Evolutionary conservation across 1,139 yeast species (phyloP).

Genomic region (Yamadazyma mexicana): DNA sequence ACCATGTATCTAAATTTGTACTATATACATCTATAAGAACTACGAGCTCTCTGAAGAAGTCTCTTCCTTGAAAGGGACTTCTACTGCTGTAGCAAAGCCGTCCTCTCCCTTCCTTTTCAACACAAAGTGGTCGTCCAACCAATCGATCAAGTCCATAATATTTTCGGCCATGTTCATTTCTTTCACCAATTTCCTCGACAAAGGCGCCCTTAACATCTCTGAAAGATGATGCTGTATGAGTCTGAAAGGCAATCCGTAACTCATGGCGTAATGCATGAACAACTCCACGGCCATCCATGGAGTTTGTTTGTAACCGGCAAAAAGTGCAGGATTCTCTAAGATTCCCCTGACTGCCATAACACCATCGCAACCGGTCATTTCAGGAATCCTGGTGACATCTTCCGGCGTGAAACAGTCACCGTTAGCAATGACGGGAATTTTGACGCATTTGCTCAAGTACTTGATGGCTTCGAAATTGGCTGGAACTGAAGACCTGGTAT

Average conservation of each 20-base stretch:
- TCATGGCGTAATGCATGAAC: slow-evolving; percentile 75
- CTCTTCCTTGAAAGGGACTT: slow-evolving; percentile 46
- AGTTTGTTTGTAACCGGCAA: slow-evolving; percentile 67
- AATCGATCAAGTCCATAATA: slow-evolving; percentile 69
- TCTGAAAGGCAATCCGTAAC: slow-evolving; percentile 82
- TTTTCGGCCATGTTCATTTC: slow-evolving; percentile 63
- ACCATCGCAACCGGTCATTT: slow-evolving; percentile 79
- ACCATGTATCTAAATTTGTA: too few relatives aligned
- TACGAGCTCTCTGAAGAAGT: neutral
- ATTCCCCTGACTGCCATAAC: slow-evolving; percentile 96
- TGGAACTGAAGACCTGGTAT: slow-evolving; percentile 81
- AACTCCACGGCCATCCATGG: slow-evolving; percentile 92
- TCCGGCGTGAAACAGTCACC: slow-evolving; percentile 81
- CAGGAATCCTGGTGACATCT: slow-evolving; percentile 63
- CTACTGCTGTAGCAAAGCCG: slow-evolving; percentile 64
- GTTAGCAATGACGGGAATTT: slow-evolving; percentile 87
- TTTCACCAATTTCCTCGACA: slow-evolving; percentile 55
- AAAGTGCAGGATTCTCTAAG: slow-evolving; percentile 81
- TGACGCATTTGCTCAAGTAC: slow-evolving; percentile 56
- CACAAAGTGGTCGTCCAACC: slow-evolving; percentile 72
- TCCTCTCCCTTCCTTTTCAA: slow-evolving; percentile 64
- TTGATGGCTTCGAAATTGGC: slow-evolving; percentile 82
- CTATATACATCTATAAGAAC: neutral
- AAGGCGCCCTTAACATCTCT: slow-evolving; percentile 72
- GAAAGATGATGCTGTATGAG: slow-evolving; percentile 84